Percentiles rank a stretch among this genome's conserved stretches.
phyloP scores from a whole-genome alignment of 176 grass and related monocot genomes.

The Phragmites australis region DNA sequence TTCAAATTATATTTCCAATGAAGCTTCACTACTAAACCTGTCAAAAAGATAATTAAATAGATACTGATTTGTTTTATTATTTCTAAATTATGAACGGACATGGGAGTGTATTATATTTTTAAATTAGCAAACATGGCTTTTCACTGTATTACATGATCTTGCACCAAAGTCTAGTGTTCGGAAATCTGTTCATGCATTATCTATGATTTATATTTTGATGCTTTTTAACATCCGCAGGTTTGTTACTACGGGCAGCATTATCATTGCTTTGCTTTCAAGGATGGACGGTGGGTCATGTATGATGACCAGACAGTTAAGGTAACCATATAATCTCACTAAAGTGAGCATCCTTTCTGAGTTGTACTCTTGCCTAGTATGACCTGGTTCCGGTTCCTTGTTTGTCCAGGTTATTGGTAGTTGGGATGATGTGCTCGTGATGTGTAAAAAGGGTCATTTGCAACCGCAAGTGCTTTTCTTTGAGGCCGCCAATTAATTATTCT shows the following conservation, averaged over 20 bases:
- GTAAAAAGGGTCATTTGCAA: conserved; percentile 95
- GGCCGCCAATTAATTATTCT: conserved; percentile 65
- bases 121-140: conserved; percentile 11
- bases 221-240: conserved; percentile 58
- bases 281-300: conserved; percentile 94
- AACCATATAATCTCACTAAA: conserved; percentile 20
- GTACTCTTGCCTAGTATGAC: not conserved
- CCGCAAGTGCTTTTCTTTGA: conserved; percentile 98
- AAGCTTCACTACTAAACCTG: not conserved
- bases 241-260: conserved; percentile 99
- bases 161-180: conserved; percentile 7
- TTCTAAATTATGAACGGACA: not conserved
- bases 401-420: conserved; percentile 84
- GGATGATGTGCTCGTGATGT: conserved; percentile 85
- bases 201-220: conserved; percentile 13
- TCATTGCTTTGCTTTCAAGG: conserved; percentile 95
- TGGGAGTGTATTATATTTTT: not conserved
- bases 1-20: not conserved
- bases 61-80: conserved; percentile 7
- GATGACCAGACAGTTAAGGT: conserved; percentile 99
- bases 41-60: not conserved
- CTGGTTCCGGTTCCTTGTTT: not conserved
- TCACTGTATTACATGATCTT: not conserved
- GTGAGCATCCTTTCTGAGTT: not conserved
- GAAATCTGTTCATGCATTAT: not conserved